Base-by-base conservation (phyloP, 768 basidiomycete genomes). In the Boletellus ananas region DNA sequence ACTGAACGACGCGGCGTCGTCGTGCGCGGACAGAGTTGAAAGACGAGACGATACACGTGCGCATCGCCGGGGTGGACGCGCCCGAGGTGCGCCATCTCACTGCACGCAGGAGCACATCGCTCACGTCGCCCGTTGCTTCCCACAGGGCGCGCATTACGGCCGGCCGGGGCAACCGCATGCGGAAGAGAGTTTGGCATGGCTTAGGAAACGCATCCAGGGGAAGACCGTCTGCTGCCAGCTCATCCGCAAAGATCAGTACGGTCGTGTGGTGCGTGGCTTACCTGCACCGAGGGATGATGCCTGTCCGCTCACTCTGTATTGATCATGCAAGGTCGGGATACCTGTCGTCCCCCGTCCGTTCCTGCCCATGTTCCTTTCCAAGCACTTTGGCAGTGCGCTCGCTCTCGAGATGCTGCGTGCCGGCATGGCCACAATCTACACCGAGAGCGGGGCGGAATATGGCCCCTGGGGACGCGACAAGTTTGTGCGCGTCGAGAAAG, bases 61-160 rank as follows among this genome's bases (percentile, higher is more conserved):
- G 94, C 13, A 80, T 98, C 25, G 90, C 90, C 13, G 94, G 91
- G 0, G 83, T 93, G 5, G 94, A 98, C 63, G 94, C 94, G 1
- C 94, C 94, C 0, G 94, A 98, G 75, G 91, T 88, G 57, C 27
- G 64, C 47, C 25, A 31, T 18, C 16, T 20, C 23, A 9, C 8
- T 6, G 20, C 4, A 17, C 7, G 29, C 17, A 6, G 4, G 12
- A 20, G 7, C 29, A 2, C 17, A 1, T 17, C 14, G 14, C 44
- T 33, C 7, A 51, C n/a, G 29, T 23, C 10, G 12, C 7, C 16
- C 16, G 25, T 20, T 10, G 11, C 4, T 21, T 8, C 6, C 23
- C 11, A 20, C 54, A 91, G 90, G 79, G 74, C n/a, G 74, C 84
- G 0, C 89, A 96, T 65, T 95, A 93, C 56, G 94, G 94, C 18